Evolutionary conservation across 305 asterid genomes (phyloP).

Genomic region (Monarda citriodora): DNA sequence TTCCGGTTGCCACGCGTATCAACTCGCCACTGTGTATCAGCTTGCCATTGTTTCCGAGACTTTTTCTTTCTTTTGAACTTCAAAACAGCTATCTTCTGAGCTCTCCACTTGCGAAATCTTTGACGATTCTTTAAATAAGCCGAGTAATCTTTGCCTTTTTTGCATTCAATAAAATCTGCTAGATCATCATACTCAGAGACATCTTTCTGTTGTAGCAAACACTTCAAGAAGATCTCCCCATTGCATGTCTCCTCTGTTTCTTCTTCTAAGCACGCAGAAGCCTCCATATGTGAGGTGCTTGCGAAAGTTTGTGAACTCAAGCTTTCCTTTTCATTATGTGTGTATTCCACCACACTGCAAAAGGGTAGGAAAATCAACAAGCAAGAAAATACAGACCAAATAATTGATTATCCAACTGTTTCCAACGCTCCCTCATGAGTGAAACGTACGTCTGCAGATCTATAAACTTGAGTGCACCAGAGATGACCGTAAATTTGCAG

Average conservation of each 20-base stretch:
- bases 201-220: constrained; percentile 24
- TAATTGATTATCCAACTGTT: not conserved
- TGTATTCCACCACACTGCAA: constrained; percentile 29
- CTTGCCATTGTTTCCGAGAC: too few relatives aligned
- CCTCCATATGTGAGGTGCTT: constrained; percentile 25
- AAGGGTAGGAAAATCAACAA: constrained; percentile 14
- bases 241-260: constrained; percentile 61
- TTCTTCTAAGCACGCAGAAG: constrained; percentile 45
- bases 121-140: constrained; percentile 66
- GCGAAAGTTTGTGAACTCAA: constrained; percentile 22
- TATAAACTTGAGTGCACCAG: not conserved
- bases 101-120: constrained; percentile 53
- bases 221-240: constrained; percentile 67
- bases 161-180: constrained; percentile 68
- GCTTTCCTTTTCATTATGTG: constrained; percentile 21
- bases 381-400: constrained; percentile 14
- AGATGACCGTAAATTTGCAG: not conserved
- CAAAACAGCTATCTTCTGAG: constrained; percentile 57
- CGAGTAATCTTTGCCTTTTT: constrained; percentile 72
- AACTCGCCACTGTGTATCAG: too few relatives aligned
- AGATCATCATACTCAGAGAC: constrained; percentile 50
- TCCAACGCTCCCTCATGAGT: not conserved
- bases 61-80: constrained; percentile 75
- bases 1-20: too few relatives aligned
- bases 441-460: not conserved